A percentile compares a stretch with the other conserved stretches of the same genome.
phyloP scores from a whole-genome alignment of 176 grass and related monocot genomes.

The Carex scoparia region DNA sequence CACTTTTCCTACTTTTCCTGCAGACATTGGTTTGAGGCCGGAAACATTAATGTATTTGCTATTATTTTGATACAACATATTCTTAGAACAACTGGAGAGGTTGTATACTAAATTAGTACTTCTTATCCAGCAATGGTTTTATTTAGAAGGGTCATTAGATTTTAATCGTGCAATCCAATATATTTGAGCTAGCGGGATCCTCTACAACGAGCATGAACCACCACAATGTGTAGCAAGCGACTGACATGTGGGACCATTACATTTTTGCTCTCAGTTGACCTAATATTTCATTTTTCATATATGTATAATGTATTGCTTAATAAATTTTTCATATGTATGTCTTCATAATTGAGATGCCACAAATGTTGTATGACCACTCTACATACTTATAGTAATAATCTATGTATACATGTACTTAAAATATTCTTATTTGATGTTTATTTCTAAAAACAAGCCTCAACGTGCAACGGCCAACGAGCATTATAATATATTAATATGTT shows the following conservation, averaged over 20 bases:
- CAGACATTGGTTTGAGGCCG: not conserved
- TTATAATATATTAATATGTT: not conserved
- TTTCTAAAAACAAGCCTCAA: not conserved
- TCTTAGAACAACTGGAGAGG: not conserved
- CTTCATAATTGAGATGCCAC: not conserved
- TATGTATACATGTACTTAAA: not conserved
- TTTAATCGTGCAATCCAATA: conserved; percentile 10
- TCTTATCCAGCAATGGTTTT: not conserved
- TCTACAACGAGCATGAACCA: not conserved
- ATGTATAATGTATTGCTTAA: too few relatives aligned
- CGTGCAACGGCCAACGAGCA: not conserved
- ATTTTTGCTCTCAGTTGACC: not conserved
- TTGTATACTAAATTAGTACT: not conserved
- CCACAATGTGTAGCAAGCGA: not conserved
- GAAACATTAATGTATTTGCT: not conserved
- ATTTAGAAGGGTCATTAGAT: not conserved
- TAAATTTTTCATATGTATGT: not conserved
- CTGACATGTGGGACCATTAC: not conserved
- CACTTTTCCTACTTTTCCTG: not conserved
- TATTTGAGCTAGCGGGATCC: not conserved
- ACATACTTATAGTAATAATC: not conserved
- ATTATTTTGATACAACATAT: not conserved
- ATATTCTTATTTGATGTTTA: not conserved
- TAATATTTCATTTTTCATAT: not conserved
- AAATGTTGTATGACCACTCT: not conserved